Evolutionary conservation across 169 alveolate genomes (phyloP).

Genomic region (Nephromyces sp.): DNA sequence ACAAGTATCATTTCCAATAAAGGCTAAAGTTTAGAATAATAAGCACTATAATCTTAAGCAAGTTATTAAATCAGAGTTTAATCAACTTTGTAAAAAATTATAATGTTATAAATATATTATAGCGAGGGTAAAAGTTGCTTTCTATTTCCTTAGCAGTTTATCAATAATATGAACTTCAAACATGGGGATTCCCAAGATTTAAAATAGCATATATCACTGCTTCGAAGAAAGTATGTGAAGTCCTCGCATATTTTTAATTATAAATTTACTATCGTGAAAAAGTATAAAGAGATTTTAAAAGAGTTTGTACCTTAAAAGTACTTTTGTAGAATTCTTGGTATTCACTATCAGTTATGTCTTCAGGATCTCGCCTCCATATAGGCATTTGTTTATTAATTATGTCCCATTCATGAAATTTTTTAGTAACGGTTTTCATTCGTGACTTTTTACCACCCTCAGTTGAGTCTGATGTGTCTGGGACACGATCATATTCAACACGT

Average conservation of each 20-base stretch:
- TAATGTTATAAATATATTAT: no score
- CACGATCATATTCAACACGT: slow-evolving; percentile 69
- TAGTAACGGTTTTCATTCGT: slow-evolving; percentile 54
- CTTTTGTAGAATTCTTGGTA: slow-evolving; percentile 88
- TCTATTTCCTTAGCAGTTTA: no score
- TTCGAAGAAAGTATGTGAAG: not conserved
- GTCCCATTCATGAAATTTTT: slow-evolving; percentile 48
- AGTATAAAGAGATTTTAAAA: not conserved
- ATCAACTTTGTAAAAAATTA: no score
- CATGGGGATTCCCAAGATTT: not conserved
- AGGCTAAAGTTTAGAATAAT: no score
- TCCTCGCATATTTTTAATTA: not conserved
- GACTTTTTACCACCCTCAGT: slow-evolving; percentile 26
- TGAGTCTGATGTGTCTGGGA: slow-evolving; percentile 66
- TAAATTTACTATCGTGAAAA: not conserved
- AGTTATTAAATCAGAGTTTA: no score
- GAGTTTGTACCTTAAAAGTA: slow-evolving; percentile 64
- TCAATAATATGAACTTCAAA: not conserved
- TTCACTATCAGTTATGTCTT: slow-evolving; percentile 89
- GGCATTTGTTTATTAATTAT: slow-evolving; percentile 91
- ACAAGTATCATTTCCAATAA: no score
- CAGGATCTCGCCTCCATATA: slow-evolving; percentile 90
- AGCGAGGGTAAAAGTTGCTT: no score
- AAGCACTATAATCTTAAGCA: no score
- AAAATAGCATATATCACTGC: not conserved